A percentile compares a stretch with the other conserved stretches of the same genome.
phyloP scores from a whole-genome alignment of 768 basidiomycete genomes.

The Coprinopsis strossmayeri region DNA sequence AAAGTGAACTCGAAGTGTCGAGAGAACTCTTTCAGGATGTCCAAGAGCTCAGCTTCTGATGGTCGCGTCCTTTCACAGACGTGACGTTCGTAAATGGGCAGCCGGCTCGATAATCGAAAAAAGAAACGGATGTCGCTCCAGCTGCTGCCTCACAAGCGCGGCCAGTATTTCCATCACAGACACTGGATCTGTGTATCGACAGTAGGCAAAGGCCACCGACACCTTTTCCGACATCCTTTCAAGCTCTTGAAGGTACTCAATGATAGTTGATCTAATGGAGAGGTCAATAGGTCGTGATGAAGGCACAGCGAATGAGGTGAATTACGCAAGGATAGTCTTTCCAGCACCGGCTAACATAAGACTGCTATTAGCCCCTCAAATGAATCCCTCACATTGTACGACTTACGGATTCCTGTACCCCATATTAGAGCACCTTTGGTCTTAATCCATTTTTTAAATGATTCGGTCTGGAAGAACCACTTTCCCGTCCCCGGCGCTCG shows the following conservation, averaged over 20 bases:
- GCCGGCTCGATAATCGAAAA: not conserved
- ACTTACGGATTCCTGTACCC: slow-evolving; percentile 3
- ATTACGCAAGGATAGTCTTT: slow-evolving; percentile 2
- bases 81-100: not conserved
- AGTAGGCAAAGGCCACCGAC: not conserved
- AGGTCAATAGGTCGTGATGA: not conserved
- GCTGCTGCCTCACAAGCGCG: not conserved
- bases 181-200: not conserved
- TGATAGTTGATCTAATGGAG: not conserved
- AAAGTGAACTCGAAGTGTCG: not conserved
- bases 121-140: not conserved
- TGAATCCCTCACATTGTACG: not conserved
- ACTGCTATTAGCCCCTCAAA: not conserved
- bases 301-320: not conserved
- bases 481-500: not conserved
- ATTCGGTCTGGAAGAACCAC: not conserved
- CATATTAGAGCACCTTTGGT: not conserved
- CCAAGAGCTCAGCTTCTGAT: not conserved
- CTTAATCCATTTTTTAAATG: not conserved
- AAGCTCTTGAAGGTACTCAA: not conserved
- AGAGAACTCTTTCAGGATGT: not conserved
- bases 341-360: slow-evolving; percentile 1
- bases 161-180: not conserved
- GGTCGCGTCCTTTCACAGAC: not conserved
- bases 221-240: not conserved